Percentiles rank a stretch among this genome's conserved stretches.
Conservation (phyloP, 805 yeast species). For the Wickerhamiella spandovensis region DNA sequence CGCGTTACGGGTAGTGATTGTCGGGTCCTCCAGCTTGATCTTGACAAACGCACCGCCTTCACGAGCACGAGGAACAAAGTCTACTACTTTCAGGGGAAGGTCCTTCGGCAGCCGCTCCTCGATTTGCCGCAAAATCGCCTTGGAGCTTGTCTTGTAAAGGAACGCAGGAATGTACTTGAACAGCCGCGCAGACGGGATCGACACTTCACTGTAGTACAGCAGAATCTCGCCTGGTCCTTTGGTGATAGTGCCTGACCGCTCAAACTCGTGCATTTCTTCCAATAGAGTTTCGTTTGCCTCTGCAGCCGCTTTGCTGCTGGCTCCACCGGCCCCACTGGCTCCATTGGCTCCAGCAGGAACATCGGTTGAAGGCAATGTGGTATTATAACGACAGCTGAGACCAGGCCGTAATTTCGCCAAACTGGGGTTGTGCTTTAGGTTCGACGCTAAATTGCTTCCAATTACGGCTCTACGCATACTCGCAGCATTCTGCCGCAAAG, state of each 20-base stretch:
- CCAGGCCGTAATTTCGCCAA: too few species aligned
- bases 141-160: background rate
- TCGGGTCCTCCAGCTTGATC: constrained; percentile 44
- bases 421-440: too few species aligned
- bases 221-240: background rate
- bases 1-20: background rate
- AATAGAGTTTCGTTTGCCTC: background rate
- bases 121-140: background rate
- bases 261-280: background rate
- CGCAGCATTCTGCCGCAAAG: too few species aligned
- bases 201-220: background rate
- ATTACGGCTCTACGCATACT: too few species aligned
- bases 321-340: too few species aligned
- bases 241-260: background rate
- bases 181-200: background rate
- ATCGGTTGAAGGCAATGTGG: too few species aligned
- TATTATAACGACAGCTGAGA: too few species aligned
- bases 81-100: constrained; percentile 32
- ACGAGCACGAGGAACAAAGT: constrained; percentile 54
- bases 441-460: too few species aligned
- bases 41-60: constrained; percentile 94
- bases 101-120: background rate
- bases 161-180: background rate
- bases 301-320: background rate
- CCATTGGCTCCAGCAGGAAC: too few species aligned